Evolutionary conservation across 768 basidiomycete genomes (phyloP).

Genomic region (Leucocoprinus sp.): DNA sequence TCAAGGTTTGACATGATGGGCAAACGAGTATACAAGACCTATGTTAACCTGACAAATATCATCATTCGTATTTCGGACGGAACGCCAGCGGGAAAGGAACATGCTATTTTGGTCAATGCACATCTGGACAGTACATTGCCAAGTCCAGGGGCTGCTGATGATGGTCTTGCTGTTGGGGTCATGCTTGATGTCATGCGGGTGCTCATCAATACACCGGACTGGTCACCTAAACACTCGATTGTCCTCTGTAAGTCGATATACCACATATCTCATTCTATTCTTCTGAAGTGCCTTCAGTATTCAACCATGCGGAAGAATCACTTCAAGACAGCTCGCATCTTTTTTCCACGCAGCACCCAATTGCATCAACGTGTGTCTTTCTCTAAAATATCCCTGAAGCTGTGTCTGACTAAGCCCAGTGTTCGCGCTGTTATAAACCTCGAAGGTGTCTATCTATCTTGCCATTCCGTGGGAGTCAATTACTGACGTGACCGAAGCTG

Average conservation of each 20-base stretch:
- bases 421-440: slow-evolving; percentile 85
- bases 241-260: slow-evolving; percentile 61
- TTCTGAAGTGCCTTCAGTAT: slow-evolving; percentile 43
- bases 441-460: slow-evolving; percentile 47
- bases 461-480: neutral
- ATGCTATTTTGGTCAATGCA: slow-evolving; percentile 81
- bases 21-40: slow-evolving; percentile 77
- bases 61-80: slow-evolving; percentile 80
- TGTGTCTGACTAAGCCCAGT: slow-evolving; percentile 27
- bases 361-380: slow-evolving; percentile 53
- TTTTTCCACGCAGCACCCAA: slow-evolving; percentile 84
- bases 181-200: slow-evolving; percentile 89
- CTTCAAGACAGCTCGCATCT: slow-evolving; percentile 93
- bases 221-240: slow-evolving; percentile 69
- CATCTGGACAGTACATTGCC: slow-evolving; percentile 90
- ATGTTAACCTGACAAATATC: slow-evolving; percentile 83
- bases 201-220: slow-evolving; percentile 53
- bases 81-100: slow-evolving; percentile 60
- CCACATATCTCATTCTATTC: neutral
- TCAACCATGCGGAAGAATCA: slow-evolving; percentile 93
- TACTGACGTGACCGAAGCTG: slow-evolving; percentile 38
- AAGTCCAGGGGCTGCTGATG: slow-evolving; percentile 83
- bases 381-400: neutral
- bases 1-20: slow-evolving; percentile 88
- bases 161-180: slow-evolving; percentile 80